Evolutionary conservation across 352 stramenopile genomes (phyloP).

Genomic region (Discostella stelligera): DNA sequence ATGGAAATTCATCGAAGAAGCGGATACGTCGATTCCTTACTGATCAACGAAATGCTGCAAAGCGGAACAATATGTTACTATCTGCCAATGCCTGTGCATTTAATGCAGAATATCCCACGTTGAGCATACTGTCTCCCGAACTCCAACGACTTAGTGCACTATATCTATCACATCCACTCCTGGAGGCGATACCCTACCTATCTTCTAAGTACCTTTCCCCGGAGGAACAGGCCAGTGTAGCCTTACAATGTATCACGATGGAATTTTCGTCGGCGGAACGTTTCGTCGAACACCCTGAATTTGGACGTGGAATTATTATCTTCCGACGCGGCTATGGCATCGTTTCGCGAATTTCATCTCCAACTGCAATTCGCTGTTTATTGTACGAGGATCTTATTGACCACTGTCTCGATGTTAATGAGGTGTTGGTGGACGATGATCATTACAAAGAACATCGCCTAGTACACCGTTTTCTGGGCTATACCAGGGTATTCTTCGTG

Average conservation of each 20-base stretch:
- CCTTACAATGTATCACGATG: constrained; percentile 41
- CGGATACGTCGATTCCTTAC: constrained; percentile 45
- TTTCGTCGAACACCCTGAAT: constrained; percentile 34
- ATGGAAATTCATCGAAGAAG: constrained; percentile 15
- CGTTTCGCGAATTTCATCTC: constrained; percentile 1
- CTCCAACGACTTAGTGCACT: constrained; percentile 32
- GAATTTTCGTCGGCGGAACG: constrained; percentile 57
- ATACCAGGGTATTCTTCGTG: constrained; percentile 40
- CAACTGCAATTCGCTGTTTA: background rate
- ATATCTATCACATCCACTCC: constrained; percentile 31
- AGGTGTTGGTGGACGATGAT: constrained; percentile 46
- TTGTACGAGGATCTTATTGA: constrained; percentile 5
- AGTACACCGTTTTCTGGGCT: constrained; percentile 32
- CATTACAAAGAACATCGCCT: constrained; percentile 15
- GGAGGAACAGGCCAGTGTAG: constrained; percentile 43
- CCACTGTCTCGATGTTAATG: constrained; percentile 27
- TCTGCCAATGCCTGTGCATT: constrained; percentile 24
- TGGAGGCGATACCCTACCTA: constrained; percentile 58
- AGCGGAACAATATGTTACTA: constrained; percentile 20
- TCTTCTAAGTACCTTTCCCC: constrained; percentile 47
- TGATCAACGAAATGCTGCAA: constrained; percentile 32
- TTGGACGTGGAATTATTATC: constrained; percentile 50
- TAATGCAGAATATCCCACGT: constrained; percentile 38
- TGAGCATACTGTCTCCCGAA: constrained; percentile 48
- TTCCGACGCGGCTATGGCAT: constrained; percentile 39